Evolutionary conservation across 108 stramenopile genomes (phyloP).

Genomic region (Schizochytrium sp.): DNA sequence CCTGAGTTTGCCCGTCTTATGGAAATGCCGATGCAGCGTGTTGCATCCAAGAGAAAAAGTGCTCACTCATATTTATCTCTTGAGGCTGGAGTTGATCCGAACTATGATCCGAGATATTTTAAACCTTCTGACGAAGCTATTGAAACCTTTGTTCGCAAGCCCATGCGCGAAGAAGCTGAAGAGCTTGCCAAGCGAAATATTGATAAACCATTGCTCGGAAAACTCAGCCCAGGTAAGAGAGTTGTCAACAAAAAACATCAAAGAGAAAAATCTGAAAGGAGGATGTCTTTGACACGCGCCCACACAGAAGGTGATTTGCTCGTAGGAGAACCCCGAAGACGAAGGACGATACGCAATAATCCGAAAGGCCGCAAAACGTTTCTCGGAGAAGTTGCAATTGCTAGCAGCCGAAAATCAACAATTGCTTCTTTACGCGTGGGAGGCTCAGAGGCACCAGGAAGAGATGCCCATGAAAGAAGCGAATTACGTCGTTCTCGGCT

Average conservation of each 20-base stretch:
- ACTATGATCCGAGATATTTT: not conserved
- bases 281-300: not conserved
- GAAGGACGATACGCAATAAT: not conserved
- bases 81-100: slow-evolving; percentile 40
- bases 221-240: too few relatives aligned
- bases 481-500: not conserved
- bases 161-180: not conserved
- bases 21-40: slow-evolving; percentile 1
- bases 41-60: not conserved
- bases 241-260: too few relatives aligned
- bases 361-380: not conserved
- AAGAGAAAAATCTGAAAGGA: too few relatives aligned
- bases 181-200: not conserved
- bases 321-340: not conserved
- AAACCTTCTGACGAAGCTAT: slow-evolving; percentile 9
- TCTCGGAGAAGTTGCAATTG: too few relatives aligned
- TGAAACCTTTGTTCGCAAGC: not conserved
- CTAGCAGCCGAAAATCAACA: too few relatives aligned
- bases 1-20: not conserved
- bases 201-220: too few relatives aligned
- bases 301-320: not conserved
- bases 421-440: too few relatives aligned
- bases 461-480: not conserved
- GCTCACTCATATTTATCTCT: slow-evolving; percentile 4
- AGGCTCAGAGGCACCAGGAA: too few relatives aligned